These are phyloP conservation scores for Colletotrichum destructivum DNA, from an alignment of 2,329 filamentous ascomycete genomes.

Conservation along the genomic window DNA sequence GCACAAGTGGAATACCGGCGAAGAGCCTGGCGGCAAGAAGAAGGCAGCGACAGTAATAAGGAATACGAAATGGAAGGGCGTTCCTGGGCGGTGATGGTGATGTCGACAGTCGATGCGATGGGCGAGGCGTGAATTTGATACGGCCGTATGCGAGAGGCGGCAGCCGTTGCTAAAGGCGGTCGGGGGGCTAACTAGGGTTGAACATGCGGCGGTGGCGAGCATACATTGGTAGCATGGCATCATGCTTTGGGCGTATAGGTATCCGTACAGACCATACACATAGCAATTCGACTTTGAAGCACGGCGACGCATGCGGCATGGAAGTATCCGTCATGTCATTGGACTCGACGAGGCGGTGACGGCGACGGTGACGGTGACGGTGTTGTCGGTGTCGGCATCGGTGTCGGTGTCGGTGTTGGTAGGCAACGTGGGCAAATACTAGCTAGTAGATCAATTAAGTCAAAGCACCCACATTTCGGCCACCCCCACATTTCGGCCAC, in stretches of 20 bases:
- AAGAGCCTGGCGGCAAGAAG: too few relatives aligned
- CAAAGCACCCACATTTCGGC: too few relatives aligned
- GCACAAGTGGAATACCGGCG: not conserved
- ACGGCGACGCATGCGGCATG: not conserved
- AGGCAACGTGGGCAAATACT: too few relatives aligned
- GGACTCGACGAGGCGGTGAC: conserved; percentile 1
- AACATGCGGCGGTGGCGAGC: not conserved
- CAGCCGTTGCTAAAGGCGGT: conserved; percentile 2
- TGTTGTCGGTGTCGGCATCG: too few relatives aligned
- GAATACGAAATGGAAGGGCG: not conserved
- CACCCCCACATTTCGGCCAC: too few relatives aligned
- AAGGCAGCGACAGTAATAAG: not conserved
- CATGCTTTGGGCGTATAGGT: not conserved
- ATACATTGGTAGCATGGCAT: not conserved
- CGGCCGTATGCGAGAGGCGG: conserved; percentile 9
- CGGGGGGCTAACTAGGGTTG: conserved; percentile 1
- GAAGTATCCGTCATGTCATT: not conserved
- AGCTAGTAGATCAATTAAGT: not conserved
- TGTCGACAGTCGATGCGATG: not conserved
- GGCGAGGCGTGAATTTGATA: not conserved
- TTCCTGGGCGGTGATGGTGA: not conserved
- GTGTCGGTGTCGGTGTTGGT: too few relatives aligned
- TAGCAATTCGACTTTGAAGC: not conserved
- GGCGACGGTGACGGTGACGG: not conserved
- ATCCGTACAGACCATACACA: too few relatives aligned